Conservation (phyloP, 2,329 filamentous ascomycete species). For the Colletotrichum graminicola region DNA sequence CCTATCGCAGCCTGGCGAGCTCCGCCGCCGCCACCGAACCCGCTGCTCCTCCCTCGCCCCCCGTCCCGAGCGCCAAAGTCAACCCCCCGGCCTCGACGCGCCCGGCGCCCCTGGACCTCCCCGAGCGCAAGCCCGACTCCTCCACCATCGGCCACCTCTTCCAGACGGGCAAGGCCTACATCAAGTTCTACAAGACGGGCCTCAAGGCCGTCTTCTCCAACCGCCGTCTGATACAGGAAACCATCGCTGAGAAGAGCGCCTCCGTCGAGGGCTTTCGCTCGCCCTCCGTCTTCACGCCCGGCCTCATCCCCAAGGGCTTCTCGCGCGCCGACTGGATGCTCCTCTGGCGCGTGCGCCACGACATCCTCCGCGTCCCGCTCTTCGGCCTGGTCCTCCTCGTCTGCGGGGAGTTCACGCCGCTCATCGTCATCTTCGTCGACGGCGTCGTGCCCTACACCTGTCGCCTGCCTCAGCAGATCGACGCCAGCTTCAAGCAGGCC, state of each 20-base stretch:
- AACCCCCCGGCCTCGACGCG: slow-evolving; percentile 82
- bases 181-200: slow-evolving; percentile 89
- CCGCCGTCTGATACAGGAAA: slow-evolving; percentile 63
- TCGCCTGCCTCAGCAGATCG: slow-evolving; percentile 81
- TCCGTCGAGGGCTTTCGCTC: slow-evolving; percentile 70
- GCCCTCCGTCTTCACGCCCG: slow-evolving; percentile 54
- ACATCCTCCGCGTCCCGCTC: slow-evolving; percentile 81
- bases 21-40: slow-evolving; percentile 19
- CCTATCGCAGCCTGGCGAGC: slow-evolving; percentile 33
- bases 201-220: slow-evolving; percentile 81
- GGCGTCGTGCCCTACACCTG: slow-evolving; percentile 83
- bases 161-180: slow-evolving; percentile 78
- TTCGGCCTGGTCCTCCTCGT: slow-evolving; percentile 82
- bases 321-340: slow-evolving; percentile 80
- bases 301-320: slow-evolving; percentile 51
- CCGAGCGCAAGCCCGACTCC: slow-evolving; percentile 62
- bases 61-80: slow-evolving; percentile 51
- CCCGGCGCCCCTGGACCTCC: slow-evolving; percentile 76
- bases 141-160: slow-evolving; percentile 59
- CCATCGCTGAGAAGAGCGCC: slow-evolving; percentile 58
- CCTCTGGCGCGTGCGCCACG: slow-evolving; percentile 74
- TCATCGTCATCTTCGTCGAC: slow-evolving; percentile 80
- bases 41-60: slow-evolving; percentile 18
- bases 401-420: slow-evolving; percentile 87
- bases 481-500: slow-evolving; percentile 65